A percentile compares a stretch with the other conserved stretches of the same genome.
These are phyloP conservation scores for Colletotrichum sp. DNA, from an alignment of 2,329 filamentous ascomycete genomes.

Conservation along the genomic window DNA sequence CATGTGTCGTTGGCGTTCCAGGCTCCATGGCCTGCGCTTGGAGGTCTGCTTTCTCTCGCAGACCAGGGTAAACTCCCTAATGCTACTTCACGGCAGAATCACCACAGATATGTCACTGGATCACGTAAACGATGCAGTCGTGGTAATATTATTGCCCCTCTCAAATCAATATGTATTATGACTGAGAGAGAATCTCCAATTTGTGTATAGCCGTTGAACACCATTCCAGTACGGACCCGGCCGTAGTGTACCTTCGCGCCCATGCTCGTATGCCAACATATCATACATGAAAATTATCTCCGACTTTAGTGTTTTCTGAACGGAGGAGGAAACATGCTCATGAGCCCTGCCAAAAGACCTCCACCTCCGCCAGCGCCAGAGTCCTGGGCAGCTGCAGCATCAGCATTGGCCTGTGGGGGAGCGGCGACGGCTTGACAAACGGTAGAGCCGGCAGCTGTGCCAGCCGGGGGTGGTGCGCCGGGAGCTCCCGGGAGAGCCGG, in stretches of 20 bases:
- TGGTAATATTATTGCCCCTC: background rate
- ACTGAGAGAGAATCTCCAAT: background rate
- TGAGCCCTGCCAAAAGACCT: background rate
- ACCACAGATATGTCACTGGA: background rate
- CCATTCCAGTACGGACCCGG: constrained; percentile 6
- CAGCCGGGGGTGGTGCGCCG: background rate
- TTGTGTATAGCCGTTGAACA: background rate
- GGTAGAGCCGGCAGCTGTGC: background rate
- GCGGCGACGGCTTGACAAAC: background rate
- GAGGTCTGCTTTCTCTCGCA: background rate
- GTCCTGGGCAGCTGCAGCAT: background rate
- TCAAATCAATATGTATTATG: background rate
- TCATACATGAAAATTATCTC: background rate
- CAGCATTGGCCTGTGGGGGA: background rate
- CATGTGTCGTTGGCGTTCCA: background rate
- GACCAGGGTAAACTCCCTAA: background rate
- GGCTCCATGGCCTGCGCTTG: background rate
- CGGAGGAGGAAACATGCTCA: background rate
- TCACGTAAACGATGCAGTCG: background rate
- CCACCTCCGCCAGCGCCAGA: background rate
- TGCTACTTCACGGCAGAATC: background rate
- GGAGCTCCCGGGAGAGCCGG: background rate
- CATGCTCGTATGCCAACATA: background rate
- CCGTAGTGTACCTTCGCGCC: background rate
- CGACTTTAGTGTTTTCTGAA: background rate